Conservation (phyloP, 768 basidiomycete species). For the Galerina sulciceps region DNA sequence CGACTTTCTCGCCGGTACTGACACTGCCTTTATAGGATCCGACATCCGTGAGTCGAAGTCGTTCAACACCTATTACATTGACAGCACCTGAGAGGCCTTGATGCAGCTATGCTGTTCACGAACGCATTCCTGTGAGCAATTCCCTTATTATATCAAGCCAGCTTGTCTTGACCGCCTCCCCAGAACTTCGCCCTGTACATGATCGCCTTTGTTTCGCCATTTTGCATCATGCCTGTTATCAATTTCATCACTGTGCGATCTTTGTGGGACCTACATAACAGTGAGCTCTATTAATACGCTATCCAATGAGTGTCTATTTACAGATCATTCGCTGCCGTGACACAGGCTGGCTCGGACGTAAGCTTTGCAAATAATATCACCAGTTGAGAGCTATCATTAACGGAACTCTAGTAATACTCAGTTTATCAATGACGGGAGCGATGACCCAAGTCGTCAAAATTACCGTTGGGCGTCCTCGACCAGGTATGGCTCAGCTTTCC, state of each 20-base stretch:
- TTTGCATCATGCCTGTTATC: conserved; percentile 69
- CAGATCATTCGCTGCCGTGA: background rate
- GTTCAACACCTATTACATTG: background rate
- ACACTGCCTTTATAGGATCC: conserved; percentile 35
- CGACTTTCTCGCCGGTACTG: conserved; percentile 6
- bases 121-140: conserved; percentile 72
- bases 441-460: conserved; percentile 87
- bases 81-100: background rate
- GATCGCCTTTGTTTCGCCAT: conserved; percentile 65
- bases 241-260: conserved; percentile 76
- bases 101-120: conserved; percentile 67
- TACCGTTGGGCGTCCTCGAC: conserved; percentile 88
- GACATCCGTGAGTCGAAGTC: conserved; percentile 39
- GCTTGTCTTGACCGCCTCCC: conserved; percentile 2
- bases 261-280: conserved; percentile 88
- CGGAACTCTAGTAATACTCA: conserved; percentile 60
- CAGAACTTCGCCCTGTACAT: conserved; percentile 55
- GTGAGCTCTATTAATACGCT: conserved; percentile 32
- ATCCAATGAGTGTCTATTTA: background rate
- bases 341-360: conserved; percentile 48
- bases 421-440: conserved; percentile 75
- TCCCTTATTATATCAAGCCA: background rate
- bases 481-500: conserved; percentile 49
- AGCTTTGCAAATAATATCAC: conserved; percentile 11
- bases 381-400: background rate